Evolutionary conservation across 768 basidiomycete species (phyloP), one percentile per base, ranked within the genome.

Genomic region (Mycena sanguinolenta): DNA sequence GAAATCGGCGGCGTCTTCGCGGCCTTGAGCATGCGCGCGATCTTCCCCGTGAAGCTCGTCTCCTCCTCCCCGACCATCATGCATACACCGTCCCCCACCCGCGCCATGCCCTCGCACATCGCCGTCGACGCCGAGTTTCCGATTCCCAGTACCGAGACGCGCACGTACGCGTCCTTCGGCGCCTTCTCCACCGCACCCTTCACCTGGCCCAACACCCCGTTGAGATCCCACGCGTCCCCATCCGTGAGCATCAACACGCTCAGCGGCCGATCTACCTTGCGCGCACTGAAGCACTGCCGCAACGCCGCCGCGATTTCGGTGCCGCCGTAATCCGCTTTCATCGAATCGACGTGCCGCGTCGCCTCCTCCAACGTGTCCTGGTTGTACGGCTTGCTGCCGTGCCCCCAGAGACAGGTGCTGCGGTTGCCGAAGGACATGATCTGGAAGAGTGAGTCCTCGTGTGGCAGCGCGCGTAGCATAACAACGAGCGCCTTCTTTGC

Each of bases 61-160:
- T 87, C 87, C 1, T 81, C 77, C 5, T 86, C 87, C 1, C 75
- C 75, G 3, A 86, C 83, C 54, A 84, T 79, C 3, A 83, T 74
- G 39, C 75, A 82, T 5, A 79, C 75, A 21, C 87, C 87, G 2
- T 82, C 78, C 13, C 87, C 87, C 1, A 76, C 73, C 3, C 79
- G 75, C 0, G 87, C 87, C 34, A 88, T 80, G 0, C 78, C 72
- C 42, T 82, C 76, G 68, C 84, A 85, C 73, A 84, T 77, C 1
- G 79, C 82, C 3, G 80, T 84, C 8, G 85, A 85, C 0, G 79
- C 83, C 0, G 63, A 67, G 21, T 73, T 39, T 12, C 87, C 87
- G 19, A 88, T 84, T 0, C 87, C 87, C 0, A 88, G 80, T 13
- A 82, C 79, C 53, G 86, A 88, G 6, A 86, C 74, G 1, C 87